These are phyloP conservation scores for Debaryomyces singareniensis DNA, from an alignment of 1,139 yeast species.

Conservation along the genomic window DNA sequence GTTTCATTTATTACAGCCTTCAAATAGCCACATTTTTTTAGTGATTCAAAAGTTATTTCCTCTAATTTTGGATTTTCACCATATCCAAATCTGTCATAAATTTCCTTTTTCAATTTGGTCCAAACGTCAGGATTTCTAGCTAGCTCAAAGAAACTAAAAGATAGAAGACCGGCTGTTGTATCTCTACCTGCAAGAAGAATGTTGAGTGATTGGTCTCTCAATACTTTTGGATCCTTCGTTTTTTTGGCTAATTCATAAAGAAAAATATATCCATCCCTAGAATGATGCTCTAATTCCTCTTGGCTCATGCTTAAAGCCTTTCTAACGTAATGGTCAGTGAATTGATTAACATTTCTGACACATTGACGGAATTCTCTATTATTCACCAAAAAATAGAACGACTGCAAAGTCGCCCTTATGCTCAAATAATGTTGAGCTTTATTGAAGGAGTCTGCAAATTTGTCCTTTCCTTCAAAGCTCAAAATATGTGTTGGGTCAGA, in stretches of 20 bases:
- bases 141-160: constrained; percentile 41
- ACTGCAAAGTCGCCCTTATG: constrained; percentile 30
- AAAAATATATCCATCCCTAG: constrained; percentile 40
- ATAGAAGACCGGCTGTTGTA: constrained; percentile 51
- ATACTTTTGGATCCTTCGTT: constrained; percentile 41
- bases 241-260: constrained; percentile 46
- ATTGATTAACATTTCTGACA: constrained; percentile 25
- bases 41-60: constrained; percentile 34
- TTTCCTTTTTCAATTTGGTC: constrained; percentile 31
- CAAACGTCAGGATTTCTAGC: constrained; percentile 38
- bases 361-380: constrained; percentile 24
- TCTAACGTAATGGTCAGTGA: constrained; percentile 25
- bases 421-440: constrained; percentile 30
- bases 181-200: constrained; percentile 52
- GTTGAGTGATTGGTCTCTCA: constrained; percentile 47
- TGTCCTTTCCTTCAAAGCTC: constrained; percentile 24
- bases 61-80: constrained; percentile 20
- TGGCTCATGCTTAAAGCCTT: constrained; percentile 21
- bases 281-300: constrained; percentile 25
- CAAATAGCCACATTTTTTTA: constrained; percentile 45
- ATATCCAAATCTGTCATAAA: constrained; percentile 26
- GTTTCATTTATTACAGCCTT: constrained; percentile 44
- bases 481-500: constrained; percentile 5
- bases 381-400: constrained; percentile 27
- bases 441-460: constrained; percentile 40